A percentile compares a stretch with the other conserved stretches of the same genome.
Evolutionary conservation across 1,284 basidiomycete genomes (phyloP).

Genomic region (Boletellus deceptivus): DNA sequence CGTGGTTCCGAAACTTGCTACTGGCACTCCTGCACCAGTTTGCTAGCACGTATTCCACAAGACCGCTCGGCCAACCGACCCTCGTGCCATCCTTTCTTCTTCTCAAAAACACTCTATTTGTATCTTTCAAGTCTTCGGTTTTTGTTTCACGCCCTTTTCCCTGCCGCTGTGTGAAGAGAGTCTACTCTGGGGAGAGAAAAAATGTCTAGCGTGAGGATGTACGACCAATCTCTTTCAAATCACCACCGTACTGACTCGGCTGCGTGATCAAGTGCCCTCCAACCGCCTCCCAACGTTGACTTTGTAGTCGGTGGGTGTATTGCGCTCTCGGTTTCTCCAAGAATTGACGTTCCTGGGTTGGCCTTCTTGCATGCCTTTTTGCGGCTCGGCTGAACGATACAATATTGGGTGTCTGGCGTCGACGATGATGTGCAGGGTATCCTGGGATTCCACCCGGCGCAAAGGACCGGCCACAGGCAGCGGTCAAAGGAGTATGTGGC

Average conservation of each 20-base stretch:
- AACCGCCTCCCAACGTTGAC: conserved; percentile 79
- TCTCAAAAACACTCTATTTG: not conserved
- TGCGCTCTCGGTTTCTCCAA: not conserved
- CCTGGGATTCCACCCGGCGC: conserved; percentile 76
- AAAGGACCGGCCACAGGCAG: conserved; percentile 69
- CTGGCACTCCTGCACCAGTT: not conserved
- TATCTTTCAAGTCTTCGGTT: not conserved
- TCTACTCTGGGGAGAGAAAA: not conserved
- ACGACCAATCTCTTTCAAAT: conserved; percentile 7
- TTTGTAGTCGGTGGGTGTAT: conserved; percentile 66
- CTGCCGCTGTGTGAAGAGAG: not conserved
- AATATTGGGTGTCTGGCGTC: not conserved
- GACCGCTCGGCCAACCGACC: not conserved
- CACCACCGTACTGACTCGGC: not conserved
- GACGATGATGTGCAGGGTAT: conserved; percentile 52
- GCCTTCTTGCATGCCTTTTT: not conserved
- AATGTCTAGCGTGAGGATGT: conserved; percentile 35
- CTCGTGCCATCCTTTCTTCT: not conserved
- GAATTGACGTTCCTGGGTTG: conserved; percentile 7
- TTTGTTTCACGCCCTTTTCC: not conserved
- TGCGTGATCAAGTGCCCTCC: conserved; percentile 53
- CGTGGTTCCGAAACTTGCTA: conserved; percentile 1
- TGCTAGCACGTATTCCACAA: conserved; percentile 9
- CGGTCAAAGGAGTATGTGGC: conserved; percentile 72
- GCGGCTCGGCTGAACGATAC: not conserved